phyloP scores from a whole-genome alignment of 2,329 filamentous ascomycete genomes.

The Hymenoscyphus fraxineus region DNA sequence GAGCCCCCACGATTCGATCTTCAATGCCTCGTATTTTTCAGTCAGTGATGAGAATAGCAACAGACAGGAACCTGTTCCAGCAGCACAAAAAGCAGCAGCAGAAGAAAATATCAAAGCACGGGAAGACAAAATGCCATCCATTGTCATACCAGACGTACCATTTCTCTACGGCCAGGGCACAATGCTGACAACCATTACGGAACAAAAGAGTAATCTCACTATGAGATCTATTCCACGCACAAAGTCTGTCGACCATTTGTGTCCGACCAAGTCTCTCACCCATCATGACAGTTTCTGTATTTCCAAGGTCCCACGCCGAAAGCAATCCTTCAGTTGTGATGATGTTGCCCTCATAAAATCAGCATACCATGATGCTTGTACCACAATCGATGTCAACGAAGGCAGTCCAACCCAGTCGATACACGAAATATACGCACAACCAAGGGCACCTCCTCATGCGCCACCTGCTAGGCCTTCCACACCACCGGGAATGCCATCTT shows the following conservation, averaged over 20 bases:
- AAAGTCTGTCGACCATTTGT: constrained; percentile 28
- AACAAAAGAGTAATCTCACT: constrained; percentile 39
- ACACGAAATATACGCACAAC: constrained; percentile 33
- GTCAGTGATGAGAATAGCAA: constrained; percentile 31
- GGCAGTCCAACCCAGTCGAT: constrained; percentile 17
- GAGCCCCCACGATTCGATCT: constrained; percentile 38
- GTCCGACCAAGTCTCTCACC: constrained; percentile 22
- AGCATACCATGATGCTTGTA: constrained; percentile 31
- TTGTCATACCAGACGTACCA: constrained; percentile 15
- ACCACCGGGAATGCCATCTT: constrained; percentile 35
- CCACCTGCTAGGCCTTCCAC: constrained; percentile 31
- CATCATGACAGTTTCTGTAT: constrained; percentile 31
- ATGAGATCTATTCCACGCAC: constrained; percentile 30
- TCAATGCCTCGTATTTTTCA: constrained; percentile 38
- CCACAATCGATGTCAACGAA: constrained; percentile 24
- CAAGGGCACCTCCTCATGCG: constrained; percentile 29
- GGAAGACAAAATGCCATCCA: constrained; percentile 5
- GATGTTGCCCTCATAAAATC: constrained; percentile 34
- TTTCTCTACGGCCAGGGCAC: constrained; percentile 42
- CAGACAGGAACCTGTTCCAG: constrained; percentile 18
- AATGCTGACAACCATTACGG: constrained; percentile 39
- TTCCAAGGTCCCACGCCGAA: constrained; percentile 30
- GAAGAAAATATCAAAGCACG: constrained; percentile 17
- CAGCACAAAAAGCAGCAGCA: constrained; percentile 9
- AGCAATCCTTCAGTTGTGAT: constrained; percentile 36